Evolutionary conservation across 2,329 filamentous ascomycete species (phyloP).

Genomic region (Apiospora rasikravindrae): DNA sequence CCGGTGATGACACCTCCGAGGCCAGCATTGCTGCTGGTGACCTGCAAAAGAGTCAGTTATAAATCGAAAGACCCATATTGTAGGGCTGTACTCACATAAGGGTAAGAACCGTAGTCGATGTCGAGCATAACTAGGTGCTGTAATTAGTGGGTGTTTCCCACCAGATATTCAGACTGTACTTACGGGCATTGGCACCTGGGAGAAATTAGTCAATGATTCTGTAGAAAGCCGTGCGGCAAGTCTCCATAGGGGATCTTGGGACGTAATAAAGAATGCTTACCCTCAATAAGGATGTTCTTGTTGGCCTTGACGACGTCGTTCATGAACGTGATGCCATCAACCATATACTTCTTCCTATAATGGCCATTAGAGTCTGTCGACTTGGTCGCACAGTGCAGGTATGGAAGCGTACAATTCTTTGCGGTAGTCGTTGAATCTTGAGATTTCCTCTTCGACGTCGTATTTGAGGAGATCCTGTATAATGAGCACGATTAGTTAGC

Average conservation of each 20-base stretch:
- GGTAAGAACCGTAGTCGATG: constrained; percentile 65
- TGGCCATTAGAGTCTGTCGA: neutral
- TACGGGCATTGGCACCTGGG: constrained; percentile 51
- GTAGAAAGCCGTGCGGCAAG: too few relatives aligned
- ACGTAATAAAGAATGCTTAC: neutral
- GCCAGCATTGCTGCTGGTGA: constrained; percentile 52
- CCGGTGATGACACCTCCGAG: constrained; percentile 65
- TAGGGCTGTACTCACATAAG: constrained; percentile 49
- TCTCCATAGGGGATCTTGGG: neutral
- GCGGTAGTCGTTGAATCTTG: constrained; percentile 61
- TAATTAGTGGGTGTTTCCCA: neutral
- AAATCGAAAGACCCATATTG: neutral
- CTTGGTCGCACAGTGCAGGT: neutral
- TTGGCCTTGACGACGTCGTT: constrained; percentile 61
- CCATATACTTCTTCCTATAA: constrained; percentile 55
- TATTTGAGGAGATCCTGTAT: constrained; percentile 60
- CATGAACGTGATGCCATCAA: constrained; percentile 71
- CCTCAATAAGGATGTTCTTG: constrained; percentile 63
- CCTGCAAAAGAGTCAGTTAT: neutral
- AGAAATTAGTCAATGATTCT: neutral
- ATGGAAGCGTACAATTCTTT: constrained; percentile 49
- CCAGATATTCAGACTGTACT: neutral
- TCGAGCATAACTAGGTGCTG: constrained; percentile 55
- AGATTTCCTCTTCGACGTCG: constrained; percentile 73
- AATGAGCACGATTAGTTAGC: neutral